Evolutionary conservation across 495 filamentous ascomycete genomes (phyloP), one percentile per base, ranked within the genome.

Genomic region (Trichoderma erinaceum): DNA sequence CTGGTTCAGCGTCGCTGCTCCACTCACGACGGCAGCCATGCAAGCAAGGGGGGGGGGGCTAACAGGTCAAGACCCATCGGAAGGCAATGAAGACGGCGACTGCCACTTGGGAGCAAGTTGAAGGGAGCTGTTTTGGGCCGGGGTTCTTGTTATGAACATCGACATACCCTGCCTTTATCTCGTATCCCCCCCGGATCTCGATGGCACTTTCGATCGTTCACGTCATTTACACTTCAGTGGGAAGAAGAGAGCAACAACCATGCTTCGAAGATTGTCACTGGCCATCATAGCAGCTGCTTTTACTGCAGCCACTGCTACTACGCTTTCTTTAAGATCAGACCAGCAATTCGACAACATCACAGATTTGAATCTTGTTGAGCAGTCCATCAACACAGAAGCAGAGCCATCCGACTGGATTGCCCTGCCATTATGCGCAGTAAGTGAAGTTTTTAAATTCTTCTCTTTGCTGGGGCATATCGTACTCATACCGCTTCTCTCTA

Each of bases 371-470:
- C 13, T 7, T 61, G 56, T 61, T 11, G 56, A 12, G 25, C 25
- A 13, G n/a, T 6, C 23, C 5, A 1, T 4, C 23, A 38, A 38
- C 35, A 38, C 35, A 10, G 35, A 38, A 38, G 35, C 35, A 38
- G 35, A 38, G 35, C 35, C 35, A 38, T 38, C 35, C 7, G 12
- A 32, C 4, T 16, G 12, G 56, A 32, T 32, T 4, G 12, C 12
- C 16, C 56, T 61, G 25, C 56, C 56, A 21, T 61, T 32, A 4
- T 61, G 56, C 16, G 56, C 56, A 35, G 56, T 61, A 61, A 61
- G 56, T 61, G 23, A 8, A 61, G 0, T 29, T 29, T 1, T 61
- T 7, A 0, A 0, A 21, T 15, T n/a, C 46, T 18, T 50, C 15
- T 3, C 2, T n/a, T 7, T 1, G 16, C 46, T 2, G 2, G 7